Evolutionary conservation across 345 rosid species (phyloP), one percentile per base, ranked within the genome.

Genomic region (Acer saccharum): DNA sequence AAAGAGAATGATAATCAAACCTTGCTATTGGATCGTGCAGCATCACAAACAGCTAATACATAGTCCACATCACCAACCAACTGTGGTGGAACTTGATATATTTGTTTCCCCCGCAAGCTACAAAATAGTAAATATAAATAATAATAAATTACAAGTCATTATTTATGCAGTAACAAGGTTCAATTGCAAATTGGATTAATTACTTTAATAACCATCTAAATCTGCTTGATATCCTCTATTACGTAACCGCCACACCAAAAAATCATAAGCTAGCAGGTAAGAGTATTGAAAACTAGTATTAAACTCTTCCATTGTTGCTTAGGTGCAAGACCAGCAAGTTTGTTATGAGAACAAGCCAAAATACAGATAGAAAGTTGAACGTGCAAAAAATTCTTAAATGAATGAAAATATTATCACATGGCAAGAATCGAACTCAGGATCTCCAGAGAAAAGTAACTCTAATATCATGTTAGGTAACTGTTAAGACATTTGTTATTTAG

Each of bases 21-120:
- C 94, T 87, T 96, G 78, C 71, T 86, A 81, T 76, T 86, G 78
- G 90, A 62, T 65, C 89, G 90, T 25, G 86, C 89, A 76, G 89
- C 86, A 81, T 83, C 89, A 79, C 87, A 92, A 81, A 96, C 84
- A 81, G 97, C 91, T 87, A 96, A 73, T 71, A 94, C 94, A 86
- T 87, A 83, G 65, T 90, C 92, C 78, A 86, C 87, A 64, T 87
- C 92, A 71, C 97, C 97, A 50, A 92, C 87, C 73, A 86, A 85
- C 79, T 88, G 93, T 12, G 81, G 83, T 54, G 98, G 92, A 82
- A 96, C 87, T 77, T 82, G 93, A 86, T 81, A 84, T 61, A 85
- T 78, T 67, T 96, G 98, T 83, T 96, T 96, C 77, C 97, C 97
- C 17, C 94, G 91, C 80, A 96, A 84, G 78, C 99, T 96, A 80